Evolutionary conservation across 2,329 filamentous ascomycete species (phyloP), one percentile per base, ranked within the genome.

Genomic region (Elsinoe batatas): DNA sequence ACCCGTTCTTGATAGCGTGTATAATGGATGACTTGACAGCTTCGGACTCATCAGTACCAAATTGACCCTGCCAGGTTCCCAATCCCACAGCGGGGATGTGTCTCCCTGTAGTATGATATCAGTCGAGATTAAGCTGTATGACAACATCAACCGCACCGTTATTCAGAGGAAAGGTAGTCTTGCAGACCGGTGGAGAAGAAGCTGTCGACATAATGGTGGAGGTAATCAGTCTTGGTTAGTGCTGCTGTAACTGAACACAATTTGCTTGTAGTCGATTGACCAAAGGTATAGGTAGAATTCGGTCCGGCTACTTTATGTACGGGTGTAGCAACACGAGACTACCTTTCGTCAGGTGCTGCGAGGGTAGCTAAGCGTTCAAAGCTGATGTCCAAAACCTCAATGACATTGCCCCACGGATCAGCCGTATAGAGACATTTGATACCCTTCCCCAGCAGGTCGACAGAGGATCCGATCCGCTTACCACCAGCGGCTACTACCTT

Each of bases 381-480:
- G 55, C 56, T 57, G 13, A 56, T 62, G 46, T 58, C 62, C 47
- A 65, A 53, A 3, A 64, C 55, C 59, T 67, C 64, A 5, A 66
- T 57, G 7, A 64, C 61, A 58, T 64, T 67, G 2, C 63, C 64
- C 65, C 65, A 66, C 5, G 64, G 64, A 62, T 66, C 64, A 20
- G 53, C 58, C 37, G 61, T 32, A 60, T 66, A 66, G n/a, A 61
- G 32, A 17, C 63, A 63, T 55, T 58, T 59, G 20, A 61, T 60
- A 18, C 49, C 59, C 42, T 22, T 44, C 6, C 51, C 54, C 3
- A 59, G 59, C 54, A 65, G 38, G 5, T 49, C 51, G 22, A 65
- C 61, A 13, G 61, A 64, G 54, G 64, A 59, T n/a, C 67, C 67
- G 12, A 68, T 57, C 50, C 63, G 61, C 46, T 61, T 66, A 7